phyloP scores from a whole-genome alignment of 2,329 filamentous ascomycete species.

The Aspergillus awamori region DNA sequence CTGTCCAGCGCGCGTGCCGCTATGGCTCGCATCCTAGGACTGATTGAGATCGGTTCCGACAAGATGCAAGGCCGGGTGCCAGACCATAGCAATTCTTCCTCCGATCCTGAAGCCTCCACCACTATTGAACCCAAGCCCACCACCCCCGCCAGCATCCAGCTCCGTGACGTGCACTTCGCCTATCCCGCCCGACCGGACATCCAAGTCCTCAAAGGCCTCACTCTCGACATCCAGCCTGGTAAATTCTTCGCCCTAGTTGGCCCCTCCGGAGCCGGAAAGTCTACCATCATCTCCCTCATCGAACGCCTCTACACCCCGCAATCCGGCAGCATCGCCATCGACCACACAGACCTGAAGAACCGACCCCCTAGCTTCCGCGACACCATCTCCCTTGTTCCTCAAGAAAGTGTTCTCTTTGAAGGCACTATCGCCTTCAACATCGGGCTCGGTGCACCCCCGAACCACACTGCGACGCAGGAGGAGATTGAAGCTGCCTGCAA shows the following conservation, averaged over 20 bases:
- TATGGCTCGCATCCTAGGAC: conserved; percentile 57
- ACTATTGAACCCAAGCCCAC: background rate
- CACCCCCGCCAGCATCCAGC: conserved; percentile 48
- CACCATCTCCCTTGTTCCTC: conserved; percentile 51
- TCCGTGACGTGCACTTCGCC: conserved; percentile 64
- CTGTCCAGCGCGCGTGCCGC: conserved; percentile 68
- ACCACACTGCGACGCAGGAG: conserved; percentile 56
- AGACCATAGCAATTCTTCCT: background rate
- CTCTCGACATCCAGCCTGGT: conserved; percentile 53
- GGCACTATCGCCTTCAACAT: conserved; percentile 53
- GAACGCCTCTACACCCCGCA: conserved; percentile 59
- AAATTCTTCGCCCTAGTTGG: conserved; percentile 62
- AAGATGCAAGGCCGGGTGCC: conserved; percentile 32
- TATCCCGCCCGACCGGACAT: conserved; percentile 67
- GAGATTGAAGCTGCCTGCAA: conserved; percentile 70
- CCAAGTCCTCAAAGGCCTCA: conserved; percentile 60
- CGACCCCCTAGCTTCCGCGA: conserved; percentile 46
- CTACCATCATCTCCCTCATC: conserved; percentile 61
- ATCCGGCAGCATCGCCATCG: conserved; percentile 56
- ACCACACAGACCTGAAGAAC: conserved; percentile 52
- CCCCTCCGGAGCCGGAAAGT: conserved; percentile 68
- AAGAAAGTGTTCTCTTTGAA: conserved; percentile 53
- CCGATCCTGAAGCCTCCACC: conserved; percentile 6
- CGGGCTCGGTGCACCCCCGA: conserved; percentile 52
- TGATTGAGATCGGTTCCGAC: conserved; percentile 44